Percentiles rank a stretch among this genome's conserved stretches.
Conservation (phyloP, 163 green algal genomes). For the Prototheca cutis region DNA sequence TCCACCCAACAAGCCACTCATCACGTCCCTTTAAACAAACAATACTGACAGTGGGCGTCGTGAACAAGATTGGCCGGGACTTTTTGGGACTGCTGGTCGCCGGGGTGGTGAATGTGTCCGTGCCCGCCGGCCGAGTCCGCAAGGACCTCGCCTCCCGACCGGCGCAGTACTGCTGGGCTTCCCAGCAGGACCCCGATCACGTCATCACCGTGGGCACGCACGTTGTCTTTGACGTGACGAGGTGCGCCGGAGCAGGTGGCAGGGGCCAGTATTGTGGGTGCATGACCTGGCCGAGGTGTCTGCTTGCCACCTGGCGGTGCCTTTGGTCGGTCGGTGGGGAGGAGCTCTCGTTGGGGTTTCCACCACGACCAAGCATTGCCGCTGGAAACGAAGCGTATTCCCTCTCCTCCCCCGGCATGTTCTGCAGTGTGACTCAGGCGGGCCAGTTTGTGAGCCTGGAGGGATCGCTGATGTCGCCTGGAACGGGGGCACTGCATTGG, state of each 20-base stretch:
- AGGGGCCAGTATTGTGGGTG: too few species aligned
- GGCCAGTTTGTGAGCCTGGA: constrained; percentile 9
- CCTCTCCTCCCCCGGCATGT: not conserved
- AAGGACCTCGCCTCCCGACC: constrained; percentile 16
- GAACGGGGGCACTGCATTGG: constrained; percentile 5
- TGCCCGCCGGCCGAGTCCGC: constrained; percentile 32
- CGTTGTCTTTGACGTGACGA: constrained; percentile 5
- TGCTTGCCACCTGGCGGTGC: too few species aligned
- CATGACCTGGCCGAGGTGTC: too few species aligned
- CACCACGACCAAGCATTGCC: too few species aligned
- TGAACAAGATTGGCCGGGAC: constrained; percentile 48
- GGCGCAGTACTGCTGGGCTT: constrained; percentile 11
- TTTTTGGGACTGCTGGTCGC: constrained; percentile 51
- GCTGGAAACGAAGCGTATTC: too few species aligned
- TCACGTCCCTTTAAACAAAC: too few species aligned
- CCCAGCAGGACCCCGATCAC: constrained; percentile 3
- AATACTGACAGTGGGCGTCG: constrained; percentile 30
- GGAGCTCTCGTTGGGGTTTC: too few species aligned
- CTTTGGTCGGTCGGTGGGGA: too few species aligned
- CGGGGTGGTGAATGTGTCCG: constrained; percentile 49
- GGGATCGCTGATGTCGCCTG: constrained; percentile 8
- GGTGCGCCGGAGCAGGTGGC: too few species aligned
- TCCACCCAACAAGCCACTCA: not conserved
- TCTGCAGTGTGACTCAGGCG: not conserved
- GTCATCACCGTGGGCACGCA: constrained; percentile 6